Conservation (phyloP, 129 eudicot genomes). For the Kitagawia praeruptora region DNA sequence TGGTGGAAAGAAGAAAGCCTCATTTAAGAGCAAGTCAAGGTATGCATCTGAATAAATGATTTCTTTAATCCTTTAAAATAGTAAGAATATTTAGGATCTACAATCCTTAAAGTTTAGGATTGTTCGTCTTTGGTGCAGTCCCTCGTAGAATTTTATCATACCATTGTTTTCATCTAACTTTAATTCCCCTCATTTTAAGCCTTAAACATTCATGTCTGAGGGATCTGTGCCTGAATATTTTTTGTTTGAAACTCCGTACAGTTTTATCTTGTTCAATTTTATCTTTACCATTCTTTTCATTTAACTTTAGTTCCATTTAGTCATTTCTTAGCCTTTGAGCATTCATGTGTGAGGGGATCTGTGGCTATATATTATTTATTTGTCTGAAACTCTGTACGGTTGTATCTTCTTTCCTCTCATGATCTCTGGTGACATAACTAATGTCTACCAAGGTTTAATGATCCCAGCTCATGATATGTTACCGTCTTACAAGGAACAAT, state of each 20-base stretch:
- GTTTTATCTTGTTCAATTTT: too few species aligned
- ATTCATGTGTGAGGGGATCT: background rate
- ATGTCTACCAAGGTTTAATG: background rate
- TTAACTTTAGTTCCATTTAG: too few species aligned
- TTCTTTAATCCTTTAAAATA: background rate
- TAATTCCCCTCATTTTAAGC: too few species aligned
- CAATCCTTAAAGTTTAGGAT: too few species aligned
- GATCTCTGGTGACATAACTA: background rate
- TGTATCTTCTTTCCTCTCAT: background rate
- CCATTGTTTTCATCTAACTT: too few species aligned
- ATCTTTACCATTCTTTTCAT: too few species aligned
- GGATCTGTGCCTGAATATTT: too few species aligned
- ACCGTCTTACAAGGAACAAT: background rate
- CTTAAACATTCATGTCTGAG: too few species aligned
- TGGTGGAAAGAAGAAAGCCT: constrained; percentile 57
- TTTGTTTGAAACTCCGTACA: too few species aligned
- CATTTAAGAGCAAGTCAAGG: constrained; percentile 98
- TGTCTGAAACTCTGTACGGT: background rate
- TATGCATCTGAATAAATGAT: constrained; percentile 13
- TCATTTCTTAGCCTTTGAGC: background rate
- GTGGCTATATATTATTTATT: background rate
- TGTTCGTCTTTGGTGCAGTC: too few species aligned
- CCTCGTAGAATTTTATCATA: too few species aligned
- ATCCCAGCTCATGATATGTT: background rate
- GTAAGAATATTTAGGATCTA: too few species aligned